Base-by-base conservation (phyloP, 768 basidiomycete species). In the Boletellus ananiceps region DNA sequence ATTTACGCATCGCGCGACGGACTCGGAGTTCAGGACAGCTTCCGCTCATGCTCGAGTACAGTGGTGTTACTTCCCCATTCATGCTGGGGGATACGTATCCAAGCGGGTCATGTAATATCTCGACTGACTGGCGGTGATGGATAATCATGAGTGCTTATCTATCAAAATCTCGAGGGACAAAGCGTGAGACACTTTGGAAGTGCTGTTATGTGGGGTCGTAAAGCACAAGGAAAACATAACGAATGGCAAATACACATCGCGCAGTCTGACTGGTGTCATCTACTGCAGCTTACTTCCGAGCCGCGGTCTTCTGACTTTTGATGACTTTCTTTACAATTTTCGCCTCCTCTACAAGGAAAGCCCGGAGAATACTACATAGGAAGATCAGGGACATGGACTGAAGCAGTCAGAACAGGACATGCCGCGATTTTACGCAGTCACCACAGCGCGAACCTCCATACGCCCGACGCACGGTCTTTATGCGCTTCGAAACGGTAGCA, bases 281-380 rank as follows among this genome's bases (percentile, higher is more conserved):
- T 23, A 3, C 39, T 15, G 11, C n/a, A 18, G 40, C 44, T 63
- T 54, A 67, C 58, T 67, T 67, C 23, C 54, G 64, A 25, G 40
- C 9, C 29, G 39, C 41, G 15, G 63, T 59, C 54, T 62, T 67
- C 69, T 81, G 91, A 66, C 87, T 86, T 79, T 96, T 96, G 80
- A 97, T 93, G 61, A 98, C 95, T 75, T 83, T 87, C 86, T 99
- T 99, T 68, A 99, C 96, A 63, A 99, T 98, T 80, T 98, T 98
- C 39, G 96, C 96, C 78, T 99, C 96, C 79, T 98, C 96, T 35
- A 99, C 90, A 52, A 99, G 75, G 85, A 99, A 99, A 56, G 96
- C 93, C 52, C 96, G 90, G 61, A 98, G 86, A 62, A 99, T 94
- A 56, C 96, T 97, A 55, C 0, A 43, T 7, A 19, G 6, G 35